phyloP scores from a whole-genome alignment of 139 green algal genomes.

The Chlorella ohadii region DNA sequence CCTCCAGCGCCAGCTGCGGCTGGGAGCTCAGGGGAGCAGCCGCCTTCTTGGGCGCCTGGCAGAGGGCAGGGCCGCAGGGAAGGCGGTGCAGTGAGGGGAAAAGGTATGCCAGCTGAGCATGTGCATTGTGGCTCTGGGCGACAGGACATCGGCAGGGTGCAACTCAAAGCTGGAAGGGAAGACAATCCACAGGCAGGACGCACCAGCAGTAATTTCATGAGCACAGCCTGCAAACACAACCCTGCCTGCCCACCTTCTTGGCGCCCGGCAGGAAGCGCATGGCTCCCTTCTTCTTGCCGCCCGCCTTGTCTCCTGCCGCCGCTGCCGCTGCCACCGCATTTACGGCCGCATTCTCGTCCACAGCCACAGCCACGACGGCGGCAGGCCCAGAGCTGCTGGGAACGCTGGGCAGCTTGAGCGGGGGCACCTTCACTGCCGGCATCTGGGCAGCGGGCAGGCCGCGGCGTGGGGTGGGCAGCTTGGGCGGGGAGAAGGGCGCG shows the following conservation, averaged over 20 bases:
- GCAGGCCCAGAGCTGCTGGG: neutral
- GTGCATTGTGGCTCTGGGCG: too few relatives aligned
- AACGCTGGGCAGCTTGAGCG: constrained; percentile 20
- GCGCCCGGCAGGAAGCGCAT: constrained; percentile 22
- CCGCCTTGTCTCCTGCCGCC: neutral
- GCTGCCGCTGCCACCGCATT: neutral
- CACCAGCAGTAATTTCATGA: too few relatives aligned
- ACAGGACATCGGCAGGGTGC: too few relatives aligned
- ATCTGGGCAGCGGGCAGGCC: constrained; percentile 8
- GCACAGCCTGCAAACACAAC: too few relatives aligned
- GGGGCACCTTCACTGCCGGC: constrained; percentile 18
- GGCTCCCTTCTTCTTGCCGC: constrained; percentile 7
- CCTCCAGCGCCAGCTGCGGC: constrained; percentile 17
- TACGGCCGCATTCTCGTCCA: constrained; percentile 1
- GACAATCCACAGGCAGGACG: too few relatives aligned
- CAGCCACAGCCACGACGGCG: neutral
- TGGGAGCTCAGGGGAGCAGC: neutral
- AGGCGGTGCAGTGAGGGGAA: neutral
- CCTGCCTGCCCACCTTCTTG: constrained; percentile 17
- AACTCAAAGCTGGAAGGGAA: too few relatives aligned
- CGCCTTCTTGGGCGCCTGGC: constrained; percentile 13
- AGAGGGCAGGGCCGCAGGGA: neutral
- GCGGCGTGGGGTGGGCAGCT: constrained; percentile 24
- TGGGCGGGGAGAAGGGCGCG: neutral
- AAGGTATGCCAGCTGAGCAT: neutral